phyloP scores from a whole-genome alignment of 2,329 filamentous ascomycete genomes.

The Scytalidium lignicola region DNA sequence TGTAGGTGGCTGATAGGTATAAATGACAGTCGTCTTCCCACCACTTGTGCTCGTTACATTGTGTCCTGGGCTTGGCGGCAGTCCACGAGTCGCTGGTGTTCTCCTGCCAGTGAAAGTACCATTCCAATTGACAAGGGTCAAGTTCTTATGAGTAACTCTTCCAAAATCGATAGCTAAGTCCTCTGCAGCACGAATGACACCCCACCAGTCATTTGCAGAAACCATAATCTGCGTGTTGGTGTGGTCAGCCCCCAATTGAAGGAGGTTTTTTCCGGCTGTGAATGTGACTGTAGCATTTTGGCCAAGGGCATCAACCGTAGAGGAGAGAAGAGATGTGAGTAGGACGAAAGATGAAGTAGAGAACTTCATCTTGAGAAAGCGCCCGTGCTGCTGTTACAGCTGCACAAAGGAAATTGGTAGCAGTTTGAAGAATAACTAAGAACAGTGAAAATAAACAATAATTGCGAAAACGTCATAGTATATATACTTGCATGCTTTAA shows the following conservation, averaged over 20 bases:
- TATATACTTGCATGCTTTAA: too few relatives aligned
- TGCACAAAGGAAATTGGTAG: not conserved
- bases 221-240: slow-evolving; percentile 47
- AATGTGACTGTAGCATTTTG: slow-evolving; percentile 41
- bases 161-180: slow-evolving; percentile 67
- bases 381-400: not conserved
- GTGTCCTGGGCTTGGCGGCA: slow-evolving; percentile 8
- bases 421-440: not conserved
- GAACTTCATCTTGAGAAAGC: slow-evolving; percentile 13
- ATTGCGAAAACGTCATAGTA: too few relatives aligned
- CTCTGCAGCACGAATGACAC: slow-evolving; percentile 61
- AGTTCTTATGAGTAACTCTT: slow-evolving; percentile 62
- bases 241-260: slow-evolving; percentile 22
- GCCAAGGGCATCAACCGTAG: slow-evolving; percentile 35
- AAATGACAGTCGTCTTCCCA: slow-evolving; percentile 18
- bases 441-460: not conserved
- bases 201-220: slow-evolving; percentile 58
- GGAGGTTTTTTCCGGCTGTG: slow-evolving; percentile 24
- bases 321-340: slow-evolving; percentile 18
- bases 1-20: slow-evolving; percentile 21
- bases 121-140: slow-evolving; percentile 36
- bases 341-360: slow-evolving; percentile 4
- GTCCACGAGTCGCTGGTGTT: not conserved
- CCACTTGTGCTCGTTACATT: slow-evolving; percentile 7
- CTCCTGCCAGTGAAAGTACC: not conserved